Percentiles rank a stretch among this genome's conserved stretches.
phyloP scores from a whole-genome alignment of 495 filamentous ascomycete genomes.

The Aspergillus coremiiformis region DNA sequence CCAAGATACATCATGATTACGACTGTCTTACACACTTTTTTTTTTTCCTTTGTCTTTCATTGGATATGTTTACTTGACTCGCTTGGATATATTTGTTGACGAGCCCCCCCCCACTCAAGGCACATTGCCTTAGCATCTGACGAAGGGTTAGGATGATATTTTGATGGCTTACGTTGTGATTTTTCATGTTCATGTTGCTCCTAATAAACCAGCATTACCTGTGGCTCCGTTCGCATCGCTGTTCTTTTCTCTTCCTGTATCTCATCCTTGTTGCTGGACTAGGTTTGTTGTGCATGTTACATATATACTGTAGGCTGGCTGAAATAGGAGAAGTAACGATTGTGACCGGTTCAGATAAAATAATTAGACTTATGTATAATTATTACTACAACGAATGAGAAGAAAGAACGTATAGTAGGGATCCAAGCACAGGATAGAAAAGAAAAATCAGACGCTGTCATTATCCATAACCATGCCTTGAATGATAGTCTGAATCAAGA shows the following conservation, averaged over 20 bases:
- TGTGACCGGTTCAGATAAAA: background rate
- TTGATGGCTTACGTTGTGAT: background rate
- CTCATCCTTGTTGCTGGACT: too few relatives aligned
- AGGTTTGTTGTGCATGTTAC: too few relatives aligned
- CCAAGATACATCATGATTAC: background rate
- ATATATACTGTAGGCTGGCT: background rate
- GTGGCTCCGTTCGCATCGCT: too few relatives aligned
- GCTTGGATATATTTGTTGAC: background rate
- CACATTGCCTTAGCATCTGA: background rate
- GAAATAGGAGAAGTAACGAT: background rate
- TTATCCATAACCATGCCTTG: slow-evolving; percentile 11
- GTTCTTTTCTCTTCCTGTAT: too few relatives aligned
- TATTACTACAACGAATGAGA: slow-evolving; percentile 7
- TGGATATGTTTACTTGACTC: background rate
- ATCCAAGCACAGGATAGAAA: too few relatives aligned
- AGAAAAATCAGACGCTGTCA: slow-evolving; percentile 13
- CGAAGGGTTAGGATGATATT: background rate
- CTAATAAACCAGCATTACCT: background rate
- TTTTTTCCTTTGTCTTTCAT: background rate
- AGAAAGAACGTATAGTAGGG: background rate
- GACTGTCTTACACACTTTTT: background rate
- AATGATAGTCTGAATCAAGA: slow-evolving; percentile 2
- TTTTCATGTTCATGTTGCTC: background rate
- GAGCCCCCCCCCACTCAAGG: background rate
- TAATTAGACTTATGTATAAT: slow-evolving; percentile 5